Evolutionary conservation across 2,329 filamentous ascomycete species (phyloP), one percentile per base, ranked within the genome.

Genomic region (Ascocoryne sarcoides): DNA sequence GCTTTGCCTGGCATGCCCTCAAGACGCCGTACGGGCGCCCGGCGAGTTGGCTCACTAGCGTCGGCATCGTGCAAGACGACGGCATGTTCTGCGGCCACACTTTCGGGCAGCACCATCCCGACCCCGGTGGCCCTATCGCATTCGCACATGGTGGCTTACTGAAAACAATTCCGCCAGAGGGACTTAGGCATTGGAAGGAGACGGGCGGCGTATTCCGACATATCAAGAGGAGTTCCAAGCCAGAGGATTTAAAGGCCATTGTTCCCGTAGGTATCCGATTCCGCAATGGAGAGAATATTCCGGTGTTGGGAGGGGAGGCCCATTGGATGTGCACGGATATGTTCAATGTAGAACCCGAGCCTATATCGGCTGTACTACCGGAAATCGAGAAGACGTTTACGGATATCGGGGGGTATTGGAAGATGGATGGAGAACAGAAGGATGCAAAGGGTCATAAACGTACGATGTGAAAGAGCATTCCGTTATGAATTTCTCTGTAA

Each of bases 61-160:
- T 37, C 21, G 35, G n/a, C n/a, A n/a, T n/a, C n/a, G n/a, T n/a
- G n/a, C n/a, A n/a, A n/a, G n/a, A n/a, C n/a, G n/a, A n/a, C n/a
- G n/a, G n/a, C n/a, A n/a, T 37, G 12, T 18, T 30, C 29, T 43
- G 41, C 26, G 41, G 41, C 5, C 41, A 43, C 29, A 36, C n/a
- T 14, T 43, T 43, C n/a, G 41, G 36, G 18, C 41, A 43, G 15
- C 41, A 43, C 23, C 41, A 43, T 29, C 41, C 41, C 4, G 34
- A 43, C 31, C n/a, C n/a, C n/a, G n/a, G n/a, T n/a, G 41, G 37
- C 4, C 15, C 12, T 18, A 34, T 43, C 14, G 41, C 37, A 3
- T 43, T 43, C 18, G 10, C 40, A 7, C 41, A 43, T 21, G 41
- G 41, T 10, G 41, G 41, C 1, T 28, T 43, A 14, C 19, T 43